Evolutionary conservation across 2,329 filamentous ascomycete species (phyloP).

Genomic region (Geosmithia putterillii): DNA sequence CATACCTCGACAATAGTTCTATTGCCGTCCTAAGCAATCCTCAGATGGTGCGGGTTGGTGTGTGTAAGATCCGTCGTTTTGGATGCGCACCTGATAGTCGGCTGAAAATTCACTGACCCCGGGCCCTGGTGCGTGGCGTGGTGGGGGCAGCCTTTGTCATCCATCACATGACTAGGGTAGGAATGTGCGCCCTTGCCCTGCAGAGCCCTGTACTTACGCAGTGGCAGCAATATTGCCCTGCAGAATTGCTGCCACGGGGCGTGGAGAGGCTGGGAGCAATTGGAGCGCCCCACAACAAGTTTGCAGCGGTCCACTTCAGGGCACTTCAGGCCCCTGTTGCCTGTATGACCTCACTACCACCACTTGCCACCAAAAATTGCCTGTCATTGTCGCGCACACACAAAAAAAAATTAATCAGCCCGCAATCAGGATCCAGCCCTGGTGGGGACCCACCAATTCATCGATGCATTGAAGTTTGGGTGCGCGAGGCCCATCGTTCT

Average conservation of each 20-base stretch:
- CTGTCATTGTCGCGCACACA: not conserved
- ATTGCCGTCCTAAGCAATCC: constrained; percentile 53
- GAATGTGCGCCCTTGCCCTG: not conserved
- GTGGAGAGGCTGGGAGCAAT: too few relatives aligned
- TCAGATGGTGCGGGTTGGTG: constrained; percentile 35
- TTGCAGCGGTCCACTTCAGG: too few relatives aligned
- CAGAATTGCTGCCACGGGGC: too few relatives aligned
- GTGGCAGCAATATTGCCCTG: not conserved
- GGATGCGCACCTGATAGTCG: not conserved
- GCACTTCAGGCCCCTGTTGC: too few relatives aligned
- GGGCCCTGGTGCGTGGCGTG: constrained; percentile 2
- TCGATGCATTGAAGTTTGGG: constrained; percentile 5
- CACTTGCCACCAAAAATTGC: not conserved
- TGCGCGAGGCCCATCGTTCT: constrained; percentile 2
- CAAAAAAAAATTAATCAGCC: constrained; percentile 4
- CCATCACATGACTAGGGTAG: constrained; percentile 5
- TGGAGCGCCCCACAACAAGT: too few relatives aligned
- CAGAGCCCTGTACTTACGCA: not conserved
- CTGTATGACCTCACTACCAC: not conserved
- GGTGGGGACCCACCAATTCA: constrained; percentile 12
- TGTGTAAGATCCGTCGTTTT: constrained; percentile 1
- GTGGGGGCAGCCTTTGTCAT: not conserved
- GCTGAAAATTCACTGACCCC: not conserved
- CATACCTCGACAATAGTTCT: constrained; percentile 49
- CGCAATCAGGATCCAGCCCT: constrained; percentile 6